Evolutionary conservation across 352 stramenopile genomes (phyloP).

Genomic region (Pythium utonaiense): DNA sequence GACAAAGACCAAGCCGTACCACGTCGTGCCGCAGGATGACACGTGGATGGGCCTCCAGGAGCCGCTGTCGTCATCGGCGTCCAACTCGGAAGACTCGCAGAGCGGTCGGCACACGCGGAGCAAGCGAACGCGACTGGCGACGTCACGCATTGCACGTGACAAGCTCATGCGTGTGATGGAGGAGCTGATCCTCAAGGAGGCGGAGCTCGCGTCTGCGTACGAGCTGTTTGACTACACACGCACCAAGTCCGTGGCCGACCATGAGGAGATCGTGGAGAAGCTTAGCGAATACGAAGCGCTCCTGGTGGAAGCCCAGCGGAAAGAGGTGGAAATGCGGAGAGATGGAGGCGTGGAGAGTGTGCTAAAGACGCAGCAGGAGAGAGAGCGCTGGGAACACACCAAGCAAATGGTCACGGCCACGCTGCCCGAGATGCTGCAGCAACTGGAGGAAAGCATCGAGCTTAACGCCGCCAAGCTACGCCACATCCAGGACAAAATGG

Average conservation of each 20-base stretch:
- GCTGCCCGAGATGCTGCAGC: conserved; percentile 45
- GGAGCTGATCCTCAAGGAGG: conserved; percentile 54
- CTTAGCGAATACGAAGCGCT: conserved; percentile 45
- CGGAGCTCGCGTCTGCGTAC: conserved; percentile 50
- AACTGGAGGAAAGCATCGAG: conserved; percentile 64
- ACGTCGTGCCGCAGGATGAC: conserved; percentile 45
- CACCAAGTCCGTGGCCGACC: conserved; percentile 35
- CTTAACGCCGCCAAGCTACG: conserved; percentile 56
- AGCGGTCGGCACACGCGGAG: background rate
- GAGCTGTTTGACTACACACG: conserved; percentile 60
- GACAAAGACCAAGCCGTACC: conserved; percentile 33
- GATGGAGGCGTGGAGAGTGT: conserved; percentile 20
- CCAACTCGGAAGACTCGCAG: conserved; percentile 3
- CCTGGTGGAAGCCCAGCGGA: conserved; percentile 28
- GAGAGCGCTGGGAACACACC: conserved; percentile 39
- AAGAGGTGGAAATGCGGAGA: conserved; percentile 11
- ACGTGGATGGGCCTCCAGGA: conserved; percentile 29
- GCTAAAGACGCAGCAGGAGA: conserved; percentile 32
- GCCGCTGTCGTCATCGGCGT: conserved; percentile 18
- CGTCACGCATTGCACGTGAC: conserved; percentile 42
- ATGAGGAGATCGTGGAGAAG: conserved; percentile 44
- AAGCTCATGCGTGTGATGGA: conserved; percentile 63
- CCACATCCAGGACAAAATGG: conserved; percentile 54
- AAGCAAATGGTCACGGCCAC: conserved; percentile 51
- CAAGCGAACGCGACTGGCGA: conserved; percentile 31